Evolutionary conservation across 345 rosid species (phyloP).

Genomic region (Litchi chinensis): DNA sequence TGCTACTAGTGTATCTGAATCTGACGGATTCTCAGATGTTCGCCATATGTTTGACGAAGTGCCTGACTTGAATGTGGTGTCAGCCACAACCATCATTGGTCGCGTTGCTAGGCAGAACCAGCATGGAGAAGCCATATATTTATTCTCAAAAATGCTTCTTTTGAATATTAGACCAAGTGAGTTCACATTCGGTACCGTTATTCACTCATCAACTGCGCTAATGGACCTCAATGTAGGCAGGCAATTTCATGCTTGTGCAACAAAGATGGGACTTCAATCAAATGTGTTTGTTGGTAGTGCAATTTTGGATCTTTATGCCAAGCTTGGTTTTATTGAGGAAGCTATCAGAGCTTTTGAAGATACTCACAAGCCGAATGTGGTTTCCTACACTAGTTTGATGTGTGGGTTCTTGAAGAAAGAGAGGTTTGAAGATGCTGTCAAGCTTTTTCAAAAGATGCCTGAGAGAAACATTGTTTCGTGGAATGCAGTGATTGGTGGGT

Average conservation of each 20-base stretch:
- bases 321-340: slow-evolving; percentile 54
- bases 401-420: slow-evolving; percentile 58
- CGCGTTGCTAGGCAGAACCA: slow-evolving; percentile 42
- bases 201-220: slow-evolving; percentile 49
- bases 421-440: slow-evolving; percentile 47
- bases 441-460: slow-evolving; percentile 56
- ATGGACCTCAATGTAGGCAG: slow-evolving; percentile 49
- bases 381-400: slow-evolving; percentile 64
- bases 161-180: slow-evolving; percentile 64
- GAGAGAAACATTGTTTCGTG: slow-evolving; percentile 74
- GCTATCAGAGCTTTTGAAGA: slow-evolving; percentile 63
- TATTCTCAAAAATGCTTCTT: slow-evolving; percentile 54
- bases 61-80: slow-evolving; percentile 49
- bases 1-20: not conserved
- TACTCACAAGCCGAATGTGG: slow-evolving; percentile 61
- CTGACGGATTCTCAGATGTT: slow-evolving; percentile 24
- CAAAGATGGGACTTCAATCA: slow-evolving; percentile 60
- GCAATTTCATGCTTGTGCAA: slow-evolving; percentile 65
- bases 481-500: slow-evolving; percentile 83
- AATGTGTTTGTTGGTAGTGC: slow-evolving; percentile 77
- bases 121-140: slow-evolving; percentile 44
- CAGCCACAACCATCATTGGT: slow-evolving; percentile 60
- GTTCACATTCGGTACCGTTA: slow-evolving; percentile 69
- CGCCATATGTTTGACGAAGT: slow-evolving; percentile 56
- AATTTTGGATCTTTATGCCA: slow-evolving; percentile 58